Conservation (phyloP, 202 grass and related monocot species). For the Eragrostis tef region DNA sequence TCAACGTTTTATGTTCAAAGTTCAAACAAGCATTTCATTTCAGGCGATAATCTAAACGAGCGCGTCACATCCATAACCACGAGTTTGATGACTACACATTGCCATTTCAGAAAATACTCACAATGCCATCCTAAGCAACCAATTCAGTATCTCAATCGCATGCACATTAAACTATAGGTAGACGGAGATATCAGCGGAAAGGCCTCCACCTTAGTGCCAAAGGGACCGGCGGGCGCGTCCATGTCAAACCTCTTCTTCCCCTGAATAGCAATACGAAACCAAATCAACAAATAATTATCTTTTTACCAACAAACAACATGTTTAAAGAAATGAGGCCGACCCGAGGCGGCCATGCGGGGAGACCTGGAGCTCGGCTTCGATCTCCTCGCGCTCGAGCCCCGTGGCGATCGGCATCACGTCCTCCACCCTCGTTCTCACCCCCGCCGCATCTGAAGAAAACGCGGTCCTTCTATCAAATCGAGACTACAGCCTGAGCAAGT, state of each 20-base stretch:
- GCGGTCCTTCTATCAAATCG: constrained; percentile 17
- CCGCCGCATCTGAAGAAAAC: constrained; percentile 36
- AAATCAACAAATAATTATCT: background rate
- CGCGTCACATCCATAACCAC: background rate
- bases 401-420: constrained; percentile 82
- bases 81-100: constrained; percentile 1
- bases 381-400: constrained; percentile 70
- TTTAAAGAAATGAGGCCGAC: background rate
- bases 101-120: background rate
- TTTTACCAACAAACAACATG: background rate
- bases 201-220: constrained; percentile 64
- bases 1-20: constrained; percentile 11
- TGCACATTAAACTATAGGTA: background rate
- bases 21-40: constrained; percentile 22
- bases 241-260: constrained; percentile 67
- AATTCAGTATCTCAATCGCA: background rate
- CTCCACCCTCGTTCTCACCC: constrained; percentile 57
- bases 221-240: constrained; percentile 63
- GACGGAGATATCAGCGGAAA: background rate
- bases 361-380: constrained; percentile 69
- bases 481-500: background rate
- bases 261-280: constrained; percentile 28
- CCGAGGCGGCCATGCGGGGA: background rate
- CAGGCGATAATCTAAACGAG: background rate
- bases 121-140: background rate